Evolutionary conservation across 768 basidiomycete species (phyloP), one percentile per base, ranked within the genome.

Genomic region (Cystofilobasidium bisporidii): DNA sequence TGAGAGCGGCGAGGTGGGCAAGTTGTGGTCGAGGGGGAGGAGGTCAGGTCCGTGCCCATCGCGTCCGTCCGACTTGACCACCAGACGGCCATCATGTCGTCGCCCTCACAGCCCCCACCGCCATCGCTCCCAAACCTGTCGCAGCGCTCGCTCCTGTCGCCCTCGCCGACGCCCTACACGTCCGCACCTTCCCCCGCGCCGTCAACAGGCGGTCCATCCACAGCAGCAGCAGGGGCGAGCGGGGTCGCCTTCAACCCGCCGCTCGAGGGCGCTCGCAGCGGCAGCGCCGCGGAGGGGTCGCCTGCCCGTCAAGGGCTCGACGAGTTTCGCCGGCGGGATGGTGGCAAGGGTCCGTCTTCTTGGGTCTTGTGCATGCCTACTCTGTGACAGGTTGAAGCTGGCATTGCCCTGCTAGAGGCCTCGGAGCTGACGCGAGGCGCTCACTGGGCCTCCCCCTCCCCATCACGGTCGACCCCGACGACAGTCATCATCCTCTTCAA

Each of bases 401-500:
- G n/a, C n/a, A n/a, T n/a, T n/a, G n/a, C n/a, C n/a, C 24, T 14
- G 41, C 9, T 9, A 36, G 59, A 36, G 36, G 36, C n/a, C n/a
- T n/a, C 36, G 36, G 36, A 36, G 33, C 36, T 24, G 30, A 26
- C 20, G 10, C 28, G n/a, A 2, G 48, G 26, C 22, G n/a, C 22
- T 24, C n/a, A n/a, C n/a, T n/a, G n/a, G n/a, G n/a, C n/a, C n/a
- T n/a, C n/a, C n/a, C n/a, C n/a, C n/a, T n/a, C n/a, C n/a, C n/a
- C n/a, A n/a, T n/a, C n/a, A n/a, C n/a, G n/a, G n/a, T n/a, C n/a
- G n/a, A n/a, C n/a, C n/a, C n/a, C n/a, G n/a, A n/a, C n/a, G n/a
- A n/a, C 53, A 38, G 94, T 97, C 61, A 86, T 97, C 70, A 90
- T 99, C 14, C 86, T 92, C 53, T 99, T 99, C 84, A 93, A 93